Evolutionary conservation across 352 stramenopile species (phyloP), one percentile per base, ranked within the genome.

Genomic region (Aphanomyces stellatus): DNA sequence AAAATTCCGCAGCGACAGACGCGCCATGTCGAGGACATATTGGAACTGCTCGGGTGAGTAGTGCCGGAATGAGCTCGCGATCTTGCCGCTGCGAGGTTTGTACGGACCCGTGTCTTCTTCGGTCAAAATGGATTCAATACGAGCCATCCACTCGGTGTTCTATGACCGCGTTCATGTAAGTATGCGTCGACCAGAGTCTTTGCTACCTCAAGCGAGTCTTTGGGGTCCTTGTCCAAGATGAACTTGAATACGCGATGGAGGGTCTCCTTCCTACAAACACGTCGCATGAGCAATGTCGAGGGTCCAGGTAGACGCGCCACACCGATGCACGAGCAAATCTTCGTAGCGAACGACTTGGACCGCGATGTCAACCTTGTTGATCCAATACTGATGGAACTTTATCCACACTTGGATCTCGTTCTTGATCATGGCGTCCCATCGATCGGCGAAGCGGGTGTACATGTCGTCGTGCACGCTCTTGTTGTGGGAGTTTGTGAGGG

Each of bases 281-380:
- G 37, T 46, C 11, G 13, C 2, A 46, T 46, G n/a, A 25, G 53
- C n/a, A 61, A 33, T 10, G 13, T 63, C 7, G 57, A 51, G 10
- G 30, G 1, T 31, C 3, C 2, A 31, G 22, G 4, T 19, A 15
- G 24, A 8, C 28, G 34, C n/a, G 5, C 72, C 74, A 35, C 51
- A 85, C 30, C 82, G 80, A 41, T 96, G 76, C 51, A 94, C 56
- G 17, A 96, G 73, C 3, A 97, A 65, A 62, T 97, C 88, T 71
- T 98, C 92, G 72, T 97, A 98, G 22, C 91, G 85, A 31, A 98
- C 79, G 43, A 97, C 76, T 53, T 97, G 88, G 71, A 97, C 82
- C 6, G 89, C 87, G 40, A 97, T 87, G 34, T 91, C 84, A n/a
- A 88, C 80, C 34, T 90, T 96, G 7, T 77, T 76, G 6, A 85